These are phyloP conservation scores for Eruca vesicaria DNA, from an alignment of 441 rosid genomes.

Conservation along the genomic window DNA sequence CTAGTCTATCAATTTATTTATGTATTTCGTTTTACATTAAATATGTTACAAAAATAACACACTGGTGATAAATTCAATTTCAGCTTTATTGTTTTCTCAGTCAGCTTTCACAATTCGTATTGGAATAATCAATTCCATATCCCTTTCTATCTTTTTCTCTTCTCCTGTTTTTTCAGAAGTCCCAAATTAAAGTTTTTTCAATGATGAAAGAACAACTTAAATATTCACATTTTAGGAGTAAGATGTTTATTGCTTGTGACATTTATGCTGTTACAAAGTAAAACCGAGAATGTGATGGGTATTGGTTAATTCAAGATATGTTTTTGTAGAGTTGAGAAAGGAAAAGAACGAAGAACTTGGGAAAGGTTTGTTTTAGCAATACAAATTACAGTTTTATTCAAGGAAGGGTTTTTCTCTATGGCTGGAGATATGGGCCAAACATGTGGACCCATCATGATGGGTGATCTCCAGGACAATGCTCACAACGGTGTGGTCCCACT, in stretches of 20 bases:
- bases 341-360: neutral
- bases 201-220: neutral
- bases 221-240: neutral
- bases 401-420: neutral
- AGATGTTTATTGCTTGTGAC: neutral
- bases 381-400: neutral
- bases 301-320: constrained; percentile 18
- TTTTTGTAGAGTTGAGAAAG: neutral
- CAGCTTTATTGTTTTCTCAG: neutral
- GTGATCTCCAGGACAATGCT: constrained; percentile 25
- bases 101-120: constrained; percentile 22
- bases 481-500: constrained; percentile 22
- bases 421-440: constrained; percentile 31
- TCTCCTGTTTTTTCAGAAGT: neutral
- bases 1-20: constrained; percentile 22
- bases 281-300: neutral
- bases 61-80: neutral
- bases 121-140: constrained; percentile 27
- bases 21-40: constrained; percentile 21
- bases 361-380: constrained; percentile 3
- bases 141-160: neutral
- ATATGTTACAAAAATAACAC: constrained; percentile 16
- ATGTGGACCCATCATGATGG: constrained; percentile 28
- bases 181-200: neutral
- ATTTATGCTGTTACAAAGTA: neutral